Evolutionary conservation across 352 stramenopile genomes (phyloP).

Genomic region (Chrysophaeum taylorii): DNA sequence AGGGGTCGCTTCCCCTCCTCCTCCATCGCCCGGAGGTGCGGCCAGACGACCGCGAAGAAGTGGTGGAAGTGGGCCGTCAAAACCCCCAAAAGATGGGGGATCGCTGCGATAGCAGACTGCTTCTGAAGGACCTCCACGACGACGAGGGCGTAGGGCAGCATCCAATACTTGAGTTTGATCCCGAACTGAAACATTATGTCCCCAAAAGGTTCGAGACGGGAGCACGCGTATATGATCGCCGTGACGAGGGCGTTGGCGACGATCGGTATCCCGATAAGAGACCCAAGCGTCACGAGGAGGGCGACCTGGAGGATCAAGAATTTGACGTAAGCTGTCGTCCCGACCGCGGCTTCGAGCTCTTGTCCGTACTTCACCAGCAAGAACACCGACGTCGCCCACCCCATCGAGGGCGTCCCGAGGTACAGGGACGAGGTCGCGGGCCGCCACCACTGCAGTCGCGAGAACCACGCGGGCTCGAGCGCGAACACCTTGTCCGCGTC

Average conservation of each 20-base stretch:
- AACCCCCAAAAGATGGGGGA: not conserved
- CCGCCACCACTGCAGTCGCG: not conserved
- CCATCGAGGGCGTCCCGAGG: not conserved
- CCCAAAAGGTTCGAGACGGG: not conserved
- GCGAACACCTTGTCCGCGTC: slow-evolving; percentile 1
- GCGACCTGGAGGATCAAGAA: not conserved
- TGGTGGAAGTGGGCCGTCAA: slow-evolving; percentile 9
- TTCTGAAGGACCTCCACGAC: slow-evolving; percentile 5
- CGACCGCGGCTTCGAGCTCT: slow-evolving; percentile 3
- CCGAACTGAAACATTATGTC: slow-evolving; percentile 12
- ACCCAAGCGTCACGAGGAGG: not conserved
- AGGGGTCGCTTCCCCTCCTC: too few relatives aligned
- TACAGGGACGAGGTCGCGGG: not conserved
- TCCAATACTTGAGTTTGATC: slow-evolving; percentile 14
- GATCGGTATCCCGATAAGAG: not conserved
- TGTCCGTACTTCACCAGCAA: slow-evolving; percentile 3
- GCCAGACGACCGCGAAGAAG: slow-evolving; percentile 16
- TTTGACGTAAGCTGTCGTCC: not conserved
- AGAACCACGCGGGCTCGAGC: not conserved
- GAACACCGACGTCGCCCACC: not conserved
- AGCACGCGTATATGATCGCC: slow-evolving; percentile 12
- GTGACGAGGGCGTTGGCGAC: not conserved
- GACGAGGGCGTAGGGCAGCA: slow-evolving; percentile 6
- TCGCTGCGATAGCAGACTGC: slow-evolving; percentile 1
- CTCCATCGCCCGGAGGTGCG: too few relatives aligned